A percentile compares a stretch with the other conserved stretches of the same genome.
Evolutionary conservation across 352 stramenopile species (phyloP).

Genomic region (Phytophthora pluvialis): DNA sequence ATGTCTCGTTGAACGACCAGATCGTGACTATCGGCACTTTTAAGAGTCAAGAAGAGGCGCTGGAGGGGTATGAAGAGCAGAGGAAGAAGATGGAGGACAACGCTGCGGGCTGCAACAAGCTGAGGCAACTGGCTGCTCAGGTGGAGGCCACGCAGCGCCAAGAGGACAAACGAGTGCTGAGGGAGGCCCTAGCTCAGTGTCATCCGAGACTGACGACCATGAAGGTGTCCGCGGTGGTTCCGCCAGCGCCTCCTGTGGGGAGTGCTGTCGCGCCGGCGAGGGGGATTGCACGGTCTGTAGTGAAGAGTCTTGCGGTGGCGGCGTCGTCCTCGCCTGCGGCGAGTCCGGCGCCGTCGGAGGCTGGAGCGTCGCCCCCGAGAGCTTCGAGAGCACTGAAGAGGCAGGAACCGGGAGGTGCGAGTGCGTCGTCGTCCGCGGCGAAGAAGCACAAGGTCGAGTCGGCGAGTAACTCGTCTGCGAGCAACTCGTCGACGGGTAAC

Average conservation of each 20-base stretch:
- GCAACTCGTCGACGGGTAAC: conserved; percentile 27
- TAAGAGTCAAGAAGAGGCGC: conserved; percentile 44
- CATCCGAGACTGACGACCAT: conserved; percentile 47
- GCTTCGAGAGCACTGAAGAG: conserved; percentile 24
- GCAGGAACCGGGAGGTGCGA: conserved; percentile 25
- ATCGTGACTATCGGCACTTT: conserved; percentile 48
- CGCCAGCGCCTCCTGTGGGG: conserved; percentile 4
- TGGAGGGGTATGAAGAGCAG: conserved; percentile 55
- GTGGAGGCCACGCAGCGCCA: conserved; percentile 31
- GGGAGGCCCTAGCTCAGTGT: conserved; percentile 48
- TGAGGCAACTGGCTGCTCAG: conserved; percentile 36
- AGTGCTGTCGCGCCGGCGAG: conserved; percentile 3
- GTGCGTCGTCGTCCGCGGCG: neutral
- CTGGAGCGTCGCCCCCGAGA: conserved; percentile 27
- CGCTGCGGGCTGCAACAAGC: conserved; percentile 29
- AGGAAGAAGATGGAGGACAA: conserved; percentile 35
- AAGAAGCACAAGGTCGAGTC: conserved; percentile 31
- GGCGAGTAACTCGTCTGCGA: conserved; percentile 25
- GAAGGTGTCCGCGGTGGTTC: conserved; percentile 24
- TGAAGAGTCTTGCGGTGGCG: conserved; percentile 19
- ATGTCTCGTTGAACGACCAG: conserved; percentile 52
- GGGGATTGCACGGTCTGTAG: conserved; percentile 11
- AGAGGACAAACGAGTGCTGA: conserved; percentile 42
- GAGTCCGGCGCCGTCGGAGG: conserved; percentile 24
- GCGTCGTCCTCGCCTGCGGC: conserved; percentile 22